Evolutionary conservation across 1,284 basidiomycete species (phyloP), one percentile per base, ranked within the genome.

Genomic region (Cutaneotrichosporon dermatis): DNA sequence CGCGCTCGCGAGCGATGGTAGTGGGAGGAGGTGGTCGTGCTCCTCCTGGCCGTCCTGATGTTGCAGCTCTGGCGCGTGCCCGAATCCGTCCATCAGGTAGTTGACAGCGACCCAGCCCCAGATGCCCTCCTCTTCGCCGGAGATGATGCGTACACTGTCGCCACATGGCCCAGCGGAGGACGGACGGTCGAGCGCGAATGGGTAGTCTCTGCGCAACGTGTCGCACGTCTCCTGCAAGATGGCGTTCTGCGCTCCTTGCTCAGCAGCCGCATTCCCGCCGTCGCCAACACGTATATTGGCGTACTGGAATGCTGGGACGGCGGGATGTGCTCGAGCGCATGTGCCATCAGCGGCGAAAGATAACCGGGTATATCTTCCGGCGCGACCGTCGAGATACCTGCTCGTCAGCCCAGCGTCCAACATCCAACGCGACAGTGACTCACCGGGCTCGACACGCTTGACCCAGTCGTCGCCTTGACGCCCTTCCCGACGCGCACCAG

Each of bases 41-140:
- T 48, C 58, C 1, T 16, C 40, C 16, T 49, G 7, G 5, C 55
- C 46, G 4, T 41, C 41, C 10, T 54, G 15, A 54, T 65, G 54
- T 46, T 39, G 7, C 0, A 58, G 50, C 39, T 66, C 62, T 9
- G 73, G 75, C 1, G 74, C 75, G 51, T 84, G 81, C 12, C 85
- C 85, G 74, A 99, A 99, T 2, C 94, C 95, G 72, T 99, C 91
- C 92, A 98, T 96, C 48, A 99, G 86, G 76, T 99, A 99, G 77
- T 99, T 99, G 73, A 98, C 92, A 0, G 94, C 92, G 57, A 99
- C 92, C 96, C 96, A 99, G 2, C 96, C 96, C 76, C 95, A 96
- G 51, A 98, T 80, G 0, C 96, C 96, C 73, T 99, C 96, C 76
- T 99, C 95, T 77, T 99, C 94, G 54, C 96, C 96, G 1, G 91